Percentiles rank a stretch among this genome's conserved stretches.
phyloP scores from a whole-genome alignment of 2,329 filamentous ascomycete species.

The Cytospora paraplurivora region DNA sequence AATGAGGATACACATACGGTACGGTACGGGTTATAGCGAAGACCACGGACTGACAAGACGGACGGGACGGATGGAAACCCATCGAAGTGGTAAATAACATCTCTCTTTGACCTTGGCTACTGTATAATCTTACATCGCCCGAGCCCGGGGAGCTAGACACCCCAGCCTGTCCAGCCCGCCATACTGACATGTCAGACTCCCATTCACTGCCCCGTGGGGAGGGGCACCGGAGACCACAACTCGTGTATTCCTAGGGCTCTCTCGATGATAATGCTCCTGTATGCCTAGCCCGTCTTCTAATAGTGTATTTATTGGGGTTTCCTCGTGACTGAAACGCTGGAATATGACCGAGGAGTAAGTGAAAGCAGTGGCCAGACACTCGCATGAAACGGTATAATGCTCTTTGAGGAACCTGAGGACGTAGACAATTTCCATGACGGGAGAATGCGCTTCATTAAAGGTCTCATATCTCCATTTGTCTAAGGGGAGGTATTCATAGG shows the following conservation, averaged over 20 bases:
- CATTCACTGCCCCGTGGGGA: constrained; percentile 17
- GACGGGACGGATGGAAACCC: constrained; percentile 7
- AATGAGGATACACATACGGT: not conserved
- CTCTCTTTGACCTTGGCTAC: constrained; percentile 22
- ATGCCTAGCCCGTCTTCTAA: constrained; percentile 28
- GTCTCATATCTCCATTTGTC: constrained; percentile 54
- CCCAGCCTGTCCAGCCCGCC: constrained; percentile 6
- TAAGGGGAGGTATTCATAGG: constrained; percentile 69
- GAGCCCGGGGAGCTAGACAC: constrained; percentile 19
- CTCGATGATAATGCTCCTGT: constrained; percentile 23
- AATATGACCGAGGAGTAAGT: constrained; percentile 21
- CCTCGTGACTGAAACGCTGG: constrained; percentile 25
- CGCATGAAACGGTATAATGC: constrained; percentile 13
- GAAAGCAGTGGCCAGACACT: constrained; percentile 16
- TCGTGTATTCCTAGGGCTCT: constrained; percentile 15
- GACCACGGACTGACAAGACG: constrained; percentile 9
- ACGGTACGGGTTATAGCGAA: not conserved
- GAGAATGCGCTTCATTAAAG: constrained; percentile 52
- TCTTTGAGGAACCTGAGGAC: constrained; percentile 9
- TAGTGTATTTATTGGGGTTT: constrained; percentile 26
- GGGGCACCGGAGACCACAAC: constrained; percentile 18
- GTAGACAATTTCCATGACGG: not conserved
- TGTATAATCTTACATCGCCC: constrained; percentile 27
- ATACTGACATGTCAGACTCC: constrained; percentile 10
- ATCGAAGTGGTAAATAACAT: constrained; percentile 23